Evolutionary conservation across 106 monocot genomes (phyloP), one percentile per base, ranked within the genome.

Genomic region (Acanthochlamys bracteata): DNA sequence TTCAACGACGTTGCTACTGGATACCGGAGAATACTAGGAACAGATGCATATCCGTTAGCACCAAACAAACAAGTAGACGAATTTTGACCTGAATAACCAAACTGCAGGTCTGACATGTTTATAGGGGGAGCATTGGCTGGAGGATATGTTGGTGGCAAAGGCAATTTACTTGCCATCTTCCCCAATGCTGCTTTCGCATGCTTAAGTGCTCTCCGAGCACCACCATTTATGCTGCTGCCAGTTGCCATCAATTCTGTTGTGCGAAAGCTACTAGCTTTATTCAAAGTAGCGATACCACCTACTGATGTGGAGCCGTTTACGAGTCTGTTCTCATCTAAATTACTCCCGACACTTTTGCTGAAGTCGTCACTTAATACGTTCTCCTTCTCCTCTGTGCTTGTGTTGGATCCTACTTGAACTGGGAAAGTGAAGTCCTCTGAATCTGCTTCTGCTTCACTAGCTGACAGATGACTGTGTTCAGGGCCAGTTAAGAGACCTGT

Each of bases 131-230:
- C n/a, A n/a, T n/a, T n/a, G n/a, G n/a, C n/a, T n/a, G n/a, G n/a
- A n/a, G n/a, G n/a, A n/a, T n/a, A n/a, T n/a, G n/a, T n/a, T n/a
- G n/a, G n/a, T n/a, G 55, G 25, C 15, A 24, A 55, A 59, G 68
- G 65, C 39, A 47, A 43, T 21, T 60, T 74, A 27, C 39, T 53
- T 12, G 82, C 64, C 66, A 76, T 69, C 39, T 74, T 52, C 27
- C 53, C 69, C 26, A 89, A 42, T 6, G 85, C 85, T 64, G 76
- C 54, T 69, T 80, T 79, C 4, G 89, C 89, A 53, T 33, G 82
- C 39, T 69, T 71, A 60, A 90, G 79, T 14, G 85, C 70, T 74
- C 83, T 71, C 52, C 85, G 56, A 22, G 85, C 79, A 55, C 57
- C 52, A 39, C 54, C 82, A 41, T 76, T 26, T 33, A 52, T 72